phyloP scores from a whole-genome alignment of 768 basidiomycete species.

The Hypholoma sublateritium region DNA sequence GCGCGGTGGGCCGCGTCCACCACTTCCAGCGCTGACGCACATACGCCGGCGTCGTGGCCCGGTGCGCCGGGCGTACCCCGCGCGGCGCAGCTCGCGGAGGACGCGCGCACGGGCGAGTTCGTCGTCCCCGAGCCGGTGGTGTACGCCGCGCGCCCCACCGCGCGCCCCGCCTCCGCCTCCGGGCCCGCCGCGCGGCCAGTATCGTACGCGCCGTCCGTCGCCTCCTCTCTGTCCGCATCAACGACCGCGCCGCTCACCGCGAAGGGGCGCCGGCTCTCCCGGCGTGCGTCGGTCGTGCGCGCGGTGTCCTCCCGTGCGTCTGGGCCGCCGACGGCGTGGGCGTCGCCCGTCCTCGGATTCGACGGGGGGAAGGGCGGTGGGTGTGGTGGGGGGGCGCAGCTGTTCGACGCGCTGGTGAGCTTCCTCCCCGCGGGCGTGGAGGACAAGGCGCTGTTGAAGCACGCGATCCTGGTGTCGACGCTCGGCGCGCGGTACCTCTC shows the following conservation, averaged over 20 bases:
- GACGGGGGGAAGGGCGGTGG: too few species aligned
- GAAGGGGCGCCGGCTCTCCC: constrained; percentile 11
- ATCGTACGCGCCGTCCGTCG: neutral
- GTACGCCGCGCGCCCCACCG: neutral
- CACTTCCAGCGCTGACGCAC: neutral
- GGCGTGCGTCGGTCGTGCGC: constrained; percentile 1
- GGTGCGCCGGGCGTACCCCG: neutral
- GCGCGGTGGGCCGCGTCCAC: constrained; percentile 13
- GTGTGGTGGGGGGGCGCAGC: constrained; percentile 9
- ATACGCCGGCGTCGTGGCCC: neutral
- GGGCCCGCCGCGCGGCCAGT: neutral
- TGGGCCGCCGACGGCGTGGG: neutral
- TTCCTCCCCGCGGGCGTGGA: constrained; percentile 38
- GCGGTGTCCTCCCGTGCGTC: neutral
- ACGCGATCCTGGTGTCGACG: constrained; percentile 44
- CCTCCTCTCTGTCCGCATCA: neutral
- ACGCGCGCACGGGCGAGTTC: constrained; percentile 30
- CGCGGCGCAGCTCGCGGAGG: constrained; percentile 33
- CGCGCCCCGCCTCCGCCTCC: neutral
- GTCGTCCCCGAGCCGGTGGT: constrained; percentile 20
- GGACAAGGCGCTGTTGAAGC: constrained; percentile 43
- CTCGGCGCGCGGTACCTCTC: constrained; percentile 36
- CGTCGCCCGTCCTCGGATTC: neutral
- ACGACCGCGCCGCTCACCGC: neutral
- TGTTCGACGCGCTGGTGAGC: constrained; percentile 44